Base-by-base conservation (phyloP, 2,329 filamentous ascomycete genomes). In the Colletotrichum tabaci region DNA sequence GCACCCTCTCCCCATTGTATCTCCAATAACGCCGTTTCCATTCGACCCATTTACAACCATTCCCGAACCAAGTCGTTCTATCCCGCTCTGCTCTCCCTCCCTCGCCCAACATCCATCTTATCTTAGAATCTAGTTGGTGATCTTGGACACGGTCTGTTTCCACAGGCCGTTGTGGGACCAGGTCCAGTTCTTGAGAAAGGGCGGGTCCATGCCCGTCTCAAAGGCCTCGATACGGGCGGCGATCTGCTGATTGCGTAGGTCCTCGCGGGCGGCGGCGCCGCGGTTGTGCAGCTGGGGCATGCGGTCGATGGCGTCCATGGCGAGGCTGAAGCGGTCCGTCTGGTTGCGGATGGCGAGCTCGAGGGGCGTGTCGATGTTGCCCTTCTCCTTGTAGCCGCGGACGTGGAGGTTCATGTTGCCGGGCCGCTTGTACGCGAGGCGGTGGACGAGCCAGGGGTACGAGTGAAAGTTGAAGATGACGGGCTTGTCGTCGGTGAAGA, bases 391-490 rank as follows among this genome's bases (percentile, higher is more conserved):
- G 85, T 95, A 95, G 1, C 93, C 93, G 42, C 91, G 87, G n/a
- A 95, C 93, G 76, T 93, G 90, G 73, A 95, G 81, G 80, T 93
- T 90, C 56, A 86, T 79, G 79, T 87, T 89, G 6, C 92, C 92
- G 2, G 90, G 91, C 1, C 93, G 90, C 83, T 92, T 92, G 83
- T 94, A 95, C 0, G 92, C 93, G 75, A 95, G 82, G 61, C 93
- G 87, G 83, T 95, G 93, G 62, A 95, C 89, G 77, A 95, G 86
- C 92, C 91, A 95, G 10, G 93, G 93, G 83, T 95, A 95, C 42
- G 90, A 92, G 84, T 95, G 93, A 88, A 95, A 95, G 84, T 94
- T 95, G 86, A 95, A 95, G 78, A 95, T 90, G 78, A 94, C 85
- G 26, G 93, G 93, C 74, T 87, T 91, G 83, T 94, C 85, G 18